Base-by-base conservation (phyloP, 1,139 yeast genomes). In the Hansenula lynferdii region DNA sequence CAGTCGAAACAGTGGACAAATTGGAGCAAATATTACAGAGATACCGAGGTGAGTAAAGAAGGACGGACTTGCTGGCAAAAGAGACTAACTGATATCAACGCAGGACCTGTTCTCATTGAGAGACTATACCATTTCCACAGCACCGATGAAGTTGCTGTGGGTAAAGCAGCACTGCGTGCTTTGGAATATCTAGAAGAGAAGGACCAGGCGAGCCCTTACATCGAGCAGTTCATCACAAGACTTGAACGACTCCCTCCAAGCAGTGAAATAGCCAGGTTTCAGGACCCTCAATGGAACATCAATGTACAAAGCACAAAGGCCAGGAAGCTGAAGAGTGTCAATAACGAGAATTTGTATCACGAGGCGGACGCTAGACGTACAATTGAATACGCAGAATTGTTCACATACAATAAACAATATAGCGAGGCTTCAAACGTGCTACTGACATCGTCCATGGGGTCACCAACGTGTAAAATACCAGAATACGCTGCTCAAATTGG, bases 401-500 rank as follows among this genome's bases (percentile, higher is more conserved):
- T 47, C 33, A 29, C 37, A n/a, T 50, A 44, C 34, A 36, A 35
- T 29, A 45, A 39, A 16, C 48, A 43, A 24, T 52, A 44, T 26
- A 6, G 35, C 1, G 56, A 50, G n/a, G 56, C 56, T 1, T 42
- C 42, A 24, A 36, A 40, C 4, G 48, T 42, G 2, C 20, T 53
- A 6, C 28, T 47, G 8, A 35, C 48, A 8, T 37, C 54, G 6
- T 37, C 42, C 6, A 19, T 38, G 10, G 32, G 44, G 1, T 30
- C 48, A 2, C 36, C 41, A 7, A 42, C 51, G 7, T 52, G 55
- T 24, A 42, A 40, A 9, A 19, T 51, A 18, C 43, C 50, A 7
- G 53, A 51, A 24, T 23, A 36, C 10, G 30, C 48, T 4, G 48
- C 51, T 1, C 51, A 51, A 26, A 34, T 45, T 17, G 51, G 53